Percentiles rank a stretch among this genome's conserved stretches.
phyloP scores from a whole-genome alignment of 805 yeast genomes.

The Starmerella floris region DNA sequence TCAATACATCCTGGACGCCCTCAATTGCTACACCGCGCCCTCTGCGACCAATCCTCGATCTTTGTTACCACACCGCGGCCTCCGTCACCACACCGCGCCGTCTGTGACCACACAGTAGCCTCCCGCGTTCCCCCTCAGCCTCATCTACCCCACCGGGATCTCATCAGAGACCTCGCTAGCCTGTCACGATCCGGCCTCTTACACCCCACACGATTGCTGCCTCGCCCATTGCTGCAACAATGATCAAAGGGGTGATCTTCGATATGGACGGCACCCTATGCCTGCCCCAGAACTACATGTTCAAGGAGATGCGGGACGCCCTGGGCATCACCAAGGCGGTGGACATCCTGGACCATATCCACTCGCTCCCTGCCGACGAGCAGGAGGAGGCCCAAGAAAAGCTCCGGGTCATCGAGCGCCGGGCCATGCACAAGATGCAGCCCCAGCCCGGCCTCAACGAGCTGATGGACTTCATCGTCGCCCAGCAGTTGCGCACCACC shows the following conservation, averaged over 20 bases:
- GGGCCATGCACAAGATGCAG: constrained; percentile 47
- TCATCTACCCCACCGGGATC: no score
- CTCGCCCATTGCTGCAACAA: no score
- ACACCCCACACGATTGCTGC: no score
- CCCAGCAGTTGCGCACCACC: constrained; percentile 33
- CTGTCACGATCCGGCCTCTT: no score
- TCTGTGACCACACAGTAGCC: no score
- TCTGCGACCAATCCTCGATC: no score
- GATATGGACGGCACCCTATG: constrained; percentile 76
- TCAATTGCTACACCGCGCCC: no score
- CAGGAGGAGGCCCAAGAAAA: constrained; percentile 35
- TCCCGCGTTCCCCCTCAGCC: no score
- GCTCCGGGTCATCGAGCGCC: constrained; percentile 42
- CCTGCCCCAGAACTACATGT: constrained; percentile 37
- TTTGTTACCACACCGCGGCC: no score
- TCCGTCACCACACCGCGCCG: no score
- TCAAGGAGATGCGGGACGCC: constrained; percentile 46
- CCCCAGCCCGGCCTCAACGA: constrained; percentile 36
- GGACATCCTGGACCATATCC: constrained; percentile 44
- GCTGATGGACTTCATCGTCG: constrained; percentile 29
- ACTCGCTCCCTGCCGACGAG: constrained; percentile 31
- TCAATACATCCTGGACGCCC: no score
- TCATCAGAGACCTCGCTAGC: no score
- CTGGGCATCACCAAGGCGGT: constrained; percentile 35
- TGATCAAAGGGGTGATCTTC: constrained; percentile 44